Percentiles rank a stretch among this genome's conserved stretches.
These are phyloP conservation scores for Alternaria tenuissima DNA, from an alignment of 2,329 filamentous ascomycete genomes.

Conservation along the genomic window DNA sequence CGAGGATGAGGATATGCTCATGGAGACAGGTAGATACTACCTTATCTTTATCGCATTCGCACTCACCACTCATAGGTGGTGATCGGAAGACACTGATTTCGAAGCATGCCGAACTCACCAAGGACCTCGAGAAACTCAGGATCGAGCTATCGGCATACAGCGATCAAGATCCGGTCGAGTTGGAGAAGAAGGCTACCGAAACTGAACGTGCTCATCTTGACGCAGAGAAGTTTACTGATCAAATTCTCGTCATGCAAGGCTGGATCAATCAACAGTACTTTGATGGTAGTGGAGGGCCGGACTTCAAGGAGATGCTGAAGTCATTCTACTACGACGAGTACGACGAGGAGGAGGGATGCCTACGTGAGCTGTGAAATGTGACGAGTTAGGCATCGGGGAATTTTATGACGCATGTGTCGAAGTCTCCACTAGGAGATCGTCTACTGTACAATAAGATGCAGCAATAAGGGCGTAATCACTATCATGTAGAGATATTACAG, in stretches of 20 bases:
- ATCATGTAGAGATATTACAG: neutral
- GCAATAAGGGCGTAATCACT: neutral
- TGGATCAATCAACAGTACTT: constrained; percentile 50
- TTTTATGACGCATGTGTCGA: neutral
- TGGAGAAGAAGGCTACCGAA: constrained; percentile 52
- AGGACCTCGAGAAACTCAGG: constrained; percentile 50
- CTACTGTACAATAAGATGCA: neutral
- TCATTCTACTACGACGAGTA: constrained; percentile 64
- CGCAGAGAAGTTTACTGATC: constrained; percentile 53
- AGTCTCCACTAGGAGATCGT: neutral
- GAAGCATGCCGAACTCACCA: constrained; percentile 47
- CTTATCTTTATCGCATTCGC: neutral
- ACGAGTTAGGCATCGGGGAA: neutral
- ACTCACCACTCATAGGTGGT: constrained; percentile 26
- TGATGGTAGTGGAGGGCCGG: constrained; percentile 48
- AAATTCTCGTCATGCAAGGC: constrained; percentile 57
- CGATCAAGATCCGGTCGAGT: constrained; percentile 56
- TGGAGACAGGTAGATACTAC: constrained; percentile 36
- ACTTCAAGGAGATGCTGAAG: constrained; percentile 55
- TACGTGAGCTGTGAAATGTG: constrained; percentile 51
- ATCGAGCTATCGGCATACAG: constrained; percentile 55
- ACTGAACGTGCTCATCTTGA: constrained; percentile 37
- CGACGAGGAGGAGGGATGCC: constrained; percentile 61
- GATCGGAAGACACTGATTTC: constrained; percentile 51
- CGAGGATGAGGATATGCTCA: constrained; percentile 51